Percentiles rank a stretch among this genome's conserved stretches.
Conservation (phyloP, 1,139 yeast species). For the Debaryomyces udenii region DNA sequence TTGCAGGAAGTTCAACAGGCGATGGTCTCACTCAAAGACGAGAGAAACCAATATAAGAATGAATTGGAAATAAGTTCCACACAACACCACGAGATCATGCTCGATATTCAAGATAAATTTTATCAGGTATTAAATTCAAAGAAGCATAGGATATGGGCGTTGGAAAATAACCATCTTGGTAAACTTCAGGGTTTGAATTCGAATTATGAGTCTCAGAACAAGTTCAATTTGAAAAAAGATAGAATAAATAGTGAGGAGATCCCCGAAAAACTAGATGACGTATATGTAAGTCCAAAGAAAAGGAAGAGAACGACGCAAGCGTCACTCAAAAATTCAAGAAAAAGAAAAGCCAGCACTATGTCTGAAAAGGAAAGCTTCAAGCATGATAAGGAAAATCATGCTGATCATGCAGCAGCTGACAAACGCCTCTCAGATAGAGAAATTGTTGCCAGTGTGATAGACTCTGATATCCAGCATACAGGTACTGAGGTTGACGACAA, state of each 20-base stretch:
- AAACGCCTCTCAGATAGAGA: conserved; percentile 4
- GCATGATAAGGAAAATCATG: not conserved
- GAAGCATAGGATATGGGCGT: conserved; percentile 38
- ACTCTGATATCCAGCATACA: not conserved
- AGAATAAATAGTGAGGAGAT: conserved; percentile 22
- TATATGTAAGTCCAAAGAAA: conserved; percentile 13
- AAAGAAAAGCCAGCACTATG: not conserved
- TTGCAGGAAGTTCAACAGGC: conserved; percentile 10
- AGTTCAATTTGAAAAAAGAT: conserved; percentile 23
- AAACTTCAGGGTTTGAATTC: conserved; percentile 27
- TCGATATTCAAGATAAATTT: conserved; percentile 41
- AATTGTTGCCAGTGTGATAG: not conserved
- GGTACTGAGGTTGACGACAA: conserved; percentile 1
- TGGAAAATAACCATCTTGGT: conserved; percentile 9
- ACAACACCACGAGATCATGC: conserved; percentile 31
- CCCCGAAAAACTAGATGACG: conserved; percentile 23
- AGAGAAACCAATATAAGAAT: conserved; percentile 18
- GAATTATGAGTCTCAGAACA: conserved; percentile 21
- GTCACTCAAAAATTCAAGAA: not conserved
- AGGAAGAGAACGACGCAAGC: not conserved
- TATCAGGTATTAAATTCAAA: conserved; percentile 40
- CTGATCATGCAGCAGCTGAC: not conserved
- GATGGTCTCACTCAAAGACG: conserved; percentile 15
- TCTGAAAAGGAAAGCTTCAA: no score
- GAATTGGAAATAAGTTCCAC: conserved; percentile 21